A percentile compares a stretch with the other conserved stretches of the same genome.
These are phyloP conservation scores for Lithospermum erythrorhizon DNA, from an alignment of 257 asterid species.

Conservation along the genomic window DNA sequence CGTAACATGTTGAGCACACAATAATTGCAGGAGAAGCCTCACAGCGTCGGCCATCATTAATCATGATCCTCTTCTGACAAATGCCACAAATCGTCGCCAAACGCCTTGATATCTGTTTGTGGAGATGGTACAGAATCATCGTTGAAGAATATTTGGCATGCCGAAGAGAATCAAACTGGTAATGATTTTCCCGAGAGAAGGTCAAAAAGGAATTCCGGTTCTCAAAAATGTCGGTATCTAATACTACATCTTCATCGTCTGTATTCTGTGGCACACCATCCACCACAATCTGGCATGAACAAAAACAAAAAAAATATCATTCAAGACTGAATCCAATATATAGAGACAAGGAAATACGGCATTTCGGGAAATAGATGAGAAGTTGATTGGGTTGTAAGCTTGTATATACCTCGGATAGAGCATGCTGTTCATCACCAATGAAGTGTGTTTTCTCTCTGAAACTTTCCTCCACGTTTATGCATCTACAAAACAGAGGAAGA, in stretches of 20 bases:
- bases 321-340: constrained; percentile 5
- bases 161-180: constrained; percentile 55
- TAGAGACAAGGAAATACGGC: background rate
- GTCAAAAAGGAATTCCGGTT: constrained; percentile 44
- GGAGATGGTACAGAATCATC: constrained; percentile 68
- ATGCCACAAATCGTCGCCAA: too few relatives aligned
- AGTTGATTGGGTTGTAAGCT: constrained; percentile 1
- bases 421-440: constrained; percentile 40
- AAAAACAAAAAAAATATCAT: background rate
- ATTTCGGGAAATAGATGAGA: background rate
- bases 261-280: constrained; percentile 29
- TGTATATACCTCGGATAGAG: constrained; percentile 34
- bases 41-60: too few relatives aligned
- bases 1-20: too few relatives aligned
- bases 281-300: constrained; percentile 26
- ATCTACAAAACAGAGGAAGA: constrained; percentile 29
- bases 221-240: constrained; percentile 40
- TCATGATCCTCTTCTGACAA: too few relatives aligned
- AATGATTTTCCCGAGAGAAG: constrained; percentile 47
- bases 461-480: constrained; percentile 21
- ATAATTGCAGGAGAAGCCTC: too few relatives aligned
- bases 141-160: constrained; percentile 73
- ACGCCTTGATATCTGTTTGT: constrained; percentile 10
- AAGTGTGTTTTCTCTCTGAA: constrained; percentile 28
- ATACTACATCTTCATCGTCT: constrained; percentile 29